Conservation (phyloP, 2,329 filamentous ascomycete genomes). For the Fusarium sororula region DNA sequence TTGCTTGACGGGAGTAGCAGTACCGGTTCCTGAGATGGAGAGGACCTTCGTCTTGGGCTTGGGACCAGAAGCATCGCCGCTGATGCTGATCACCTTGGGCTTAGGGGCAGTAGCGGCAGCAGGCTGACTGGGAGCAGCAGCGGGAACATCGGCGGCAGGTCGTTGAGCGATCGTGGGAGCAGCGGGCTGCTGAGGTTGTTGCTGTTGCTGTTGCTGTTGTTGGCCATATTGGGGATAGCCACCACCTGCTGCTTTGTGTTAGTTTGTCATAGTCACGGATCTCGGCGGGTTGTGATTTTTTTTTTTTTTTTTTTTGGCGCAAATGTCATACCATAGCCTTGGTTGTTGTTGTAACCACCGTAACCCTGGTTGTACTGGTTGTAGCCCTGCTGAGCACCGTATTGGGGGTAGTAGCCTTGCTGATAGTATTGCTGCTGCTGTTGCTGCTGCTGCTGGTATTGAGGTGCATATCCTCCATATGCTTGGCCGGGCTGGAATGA, state of each 20-base stretch:
- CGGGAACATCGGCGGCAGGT: constrained; percentile 47
- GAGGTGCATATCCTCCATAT: constrained; percentile 67
- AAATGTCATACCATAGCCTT: constrained; percentile 52
- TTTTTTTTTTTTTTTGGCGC: constrained; percentile 18
- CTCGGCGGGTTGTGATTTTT: constrained; percentile 1
- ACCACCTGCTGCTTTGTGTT: constrained; percentile 50
- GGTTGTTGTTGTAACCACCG: constrained; percentile 60
- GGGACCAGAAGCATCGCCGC: constrained; percentile 63
- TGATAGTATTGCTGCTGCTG: constrained; percentile 61
- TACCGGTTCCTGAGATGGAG: constrained; percentile 50
- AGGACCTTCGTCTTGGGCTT: constrained; percentile 62
- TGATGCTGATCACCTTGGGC: constrained; percentile 76
- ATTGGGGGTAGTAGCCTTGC: constrained; percentile 67
- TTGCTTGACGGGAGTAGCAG: constrained; percentile 50
- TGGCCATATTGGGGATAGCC: constrained; percentile 65
- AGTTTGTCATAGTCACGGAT: constrained; percentile 19
- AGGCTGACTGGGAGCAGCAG: constrained; percentile 57
- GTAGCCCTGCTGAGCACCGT: constrained; percentile 60
- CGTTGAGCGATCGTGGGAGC: constrained; percentile 38
- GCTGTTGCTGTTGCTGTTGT: constrained; percentile 42
- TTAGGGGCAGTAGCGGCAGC: constrained; percentile 57
- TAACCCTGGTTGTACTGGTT: constrained; percentile 63
- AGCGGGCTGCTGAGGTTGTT: constrained; percentile 51
- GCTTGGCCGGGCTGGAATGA: constrained; percentile 77
- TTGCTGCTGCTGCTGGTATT: constrained; percentile 57